Evolutionary conservation across 1,284 basidiomycete genomes (phyloP).

Genomic region (Boletus coffeatus): DNA sequence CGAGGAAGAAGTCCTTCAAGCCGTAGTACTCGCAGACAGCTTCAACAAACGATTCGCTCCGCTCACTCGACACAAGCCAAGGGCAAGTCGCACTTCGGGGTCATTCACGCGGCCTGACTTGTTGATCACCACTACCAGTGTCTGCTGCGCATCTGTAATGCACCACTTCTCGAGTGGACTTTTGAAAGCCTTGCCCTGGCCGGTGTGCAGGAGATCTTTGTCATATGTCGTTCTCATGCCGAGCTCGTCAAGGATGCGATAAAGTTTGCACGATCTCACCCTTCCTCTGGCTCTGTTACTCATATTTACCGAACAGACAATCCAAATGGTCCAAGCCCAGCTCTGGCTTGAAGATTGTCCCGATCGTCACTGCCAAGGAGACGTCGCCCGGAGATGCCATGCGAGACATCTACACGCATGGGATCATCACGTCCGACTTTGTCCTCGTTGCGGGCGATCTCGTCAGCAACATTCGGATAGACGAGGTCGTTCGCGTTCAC

Average conservation of each 20-base stretch:
- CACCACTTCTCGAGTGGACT: constrained; percentile 92
- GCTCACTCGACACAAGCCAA: constrained; percentile 76
- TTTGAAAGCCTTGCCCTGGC: constrained; percentile 90
- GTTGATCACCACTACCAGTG: constrained; percentile 48
- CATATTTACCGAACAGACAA: constrained; percentile 39
- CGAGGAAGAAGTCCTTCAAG: constrained; percentile 83
- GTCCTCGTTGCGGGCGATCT: constrained; percentile 93
- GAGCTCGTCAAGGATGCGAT: constrained; percentile 79
- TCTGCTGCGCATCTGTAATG: constrained; percentile 91
- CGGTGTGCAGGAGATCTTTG: constrained; percentile 93
- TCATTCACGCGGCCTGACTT: constrained; percentile 5
- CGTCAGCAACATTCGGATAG: constrained; percentile 90
- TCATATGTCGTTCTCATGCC: constrained; percentile 86
- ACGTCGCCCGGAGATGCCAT: constrained; percentile 94
- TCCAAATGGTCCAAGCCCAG: constrained; percentile 78
- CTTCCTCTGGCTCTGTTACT: constrained; percentile 10
- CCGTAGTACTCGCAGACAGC: constrained; percentile 91
- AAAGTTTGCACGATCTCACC: constrained; percentile 47
- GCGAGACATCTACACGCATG: constrained; percentile 92
- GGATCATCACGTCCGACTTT: constrained; percentile 90
- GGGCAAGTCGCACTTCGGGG: constrained; percentile 45
- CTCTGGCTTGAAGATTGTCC: constrained; percentile 79
- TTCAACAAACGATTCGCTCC: constrained; percentile 93
- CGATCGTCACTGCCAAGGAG: constrained; percentile 82
- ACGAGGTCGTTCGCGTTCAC: constrained; percentile 84